Conservation (phyloP, 1,284 basidiomycete genomes). For the Mycosarcoma mackinlayi region DNA sequence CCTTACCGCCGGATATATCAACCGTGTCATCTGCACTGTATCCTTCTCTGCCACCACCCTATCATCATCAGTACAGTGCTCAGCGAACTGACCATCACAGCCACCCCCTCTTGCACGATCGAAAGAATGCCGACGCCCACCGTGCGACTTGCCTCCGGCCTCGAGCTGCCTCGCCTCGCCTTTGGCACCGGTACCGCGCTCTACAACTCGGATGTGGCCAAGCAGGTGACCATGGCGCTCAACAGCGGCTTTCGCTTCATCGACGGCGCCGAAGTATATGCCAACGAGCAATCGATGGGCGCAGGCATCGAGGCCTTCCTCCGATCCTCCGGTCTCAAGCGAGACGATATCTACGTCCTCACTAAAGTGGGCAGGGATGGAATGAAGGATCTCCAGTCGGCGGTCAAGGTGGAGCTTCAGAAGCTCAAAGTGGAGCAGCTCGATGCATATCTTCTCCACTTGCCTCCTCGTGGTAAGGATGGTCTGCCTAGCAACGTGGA, state of each 20-base stretch:
- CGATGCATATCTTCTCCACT: slow-evolving; percentile 51
- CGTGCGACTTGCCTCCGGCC: slow-evolving; percentile 35
- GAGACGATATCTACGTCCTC: slow-evolving; percentile 41
- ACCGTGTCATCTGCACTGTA: background rate
- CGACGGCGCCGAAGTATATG: slow-evolving; percentile 51
- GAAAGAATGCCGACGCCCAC: slow-evolving; percentile 39
- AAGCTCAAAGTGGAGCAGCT: slow-evolving; percentile 44
- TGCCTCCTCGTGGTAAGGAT: slow-evolving; percentile 52
- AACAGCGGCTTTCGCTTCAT: slow-evolving; percentile 45
- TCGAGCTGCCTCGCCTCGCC: slow-evolving; percentile 48
- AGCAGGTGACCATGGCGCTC: slow-evolving; percentile 46
- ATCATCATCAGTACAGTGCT: too few relatives aligned
- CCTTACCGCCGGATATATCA: background rate
- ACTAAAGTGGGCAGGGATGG: slow-evolving; percentile 42
- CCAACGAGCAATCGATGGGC: slow-evolving; percentile 43
- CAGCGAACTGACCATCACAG: too few relatives aligned
- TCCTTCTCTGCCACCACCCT: too few relatives aligned
- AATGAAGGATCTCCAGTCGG: slow-evolving; percentile 32
- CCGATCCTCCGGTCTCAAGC: slow-evolving; percentile 23
- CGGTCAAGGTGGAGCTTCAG: slow-evolving; percentile 36
- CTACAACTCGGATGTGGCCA: slow-evolving; percentile 25
- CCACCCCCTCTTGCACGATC: too few relatives aligned
- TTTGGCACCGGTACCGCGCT: slow-evolving; percentile 53
- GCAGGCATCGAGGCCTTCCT: slow-evolving; percentile 38
- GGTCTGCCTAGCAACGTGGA: slow-evolving; percentile 52